Conservation (phyloP, 148 eudicot species). For the Hydrangea macrophylla region DNA sequence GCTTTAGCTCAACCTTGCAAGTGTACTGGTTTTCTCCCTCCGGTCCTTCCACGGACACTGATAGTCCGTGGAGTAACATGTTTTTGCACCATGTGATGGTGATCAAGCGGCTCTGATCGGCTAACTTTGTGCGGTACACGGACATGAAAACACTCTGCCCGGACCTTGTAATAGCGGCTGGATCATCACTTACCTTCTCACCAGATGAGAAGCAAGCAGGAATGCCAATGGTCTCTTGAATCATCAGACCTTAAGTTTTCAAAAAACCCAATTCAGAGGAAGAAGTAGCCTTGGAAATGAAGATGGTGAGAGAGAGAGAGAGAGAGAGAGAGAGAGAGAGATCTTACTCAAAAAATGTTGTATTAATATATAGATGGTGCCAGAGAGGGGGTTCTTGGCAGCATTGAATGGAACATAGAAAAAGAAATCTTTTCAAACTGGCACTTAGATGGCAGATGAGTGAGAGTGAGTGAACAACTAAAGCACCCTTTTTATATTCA, state of each 20-base stretch:
- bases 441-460: conserved; percentile 37
- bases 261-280: not conserved
- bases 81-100: conserved; percentile 91
- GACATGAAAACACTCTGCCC: conserved; percentile 83
- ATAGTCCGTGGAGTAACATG: conserved; percentile 66
- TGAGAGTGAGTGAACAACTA: conserved; percentile 19
- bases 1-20: conserved; percentile 87
- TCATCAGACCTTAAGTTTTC: conserved; percentile 11
- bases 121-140: conserved; percentile 58
- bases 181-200: conserved; percentile 33
- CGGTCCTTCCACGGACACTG: conserved; percentile 63
- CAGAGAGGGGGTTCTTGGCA: conserved; percentile 35
- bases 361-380: conserved; percentile 32
- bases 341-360: conserved; percentile 14
- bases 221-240: conserved; percentile 62
- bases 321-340: conserved; percentile 12
- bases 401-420: conserved; percentile 20
- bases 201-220: conserved; percentile 69
- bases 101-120: conserved; percentile 49
- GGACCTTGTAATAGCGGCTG: conserved; percentile 38
- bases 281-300: not conserved
- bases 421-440: conserved; percentile 33
- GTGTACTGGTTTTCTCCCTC: conserved; percentile 40
- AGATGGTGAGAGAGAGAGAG: conserved; percentile 7
- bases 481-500: conserved; percentile 9